phyloP scores from a whole-genome alignment of 768 basidiomycete species.

The Pisolithus microcarpus region DNA sequence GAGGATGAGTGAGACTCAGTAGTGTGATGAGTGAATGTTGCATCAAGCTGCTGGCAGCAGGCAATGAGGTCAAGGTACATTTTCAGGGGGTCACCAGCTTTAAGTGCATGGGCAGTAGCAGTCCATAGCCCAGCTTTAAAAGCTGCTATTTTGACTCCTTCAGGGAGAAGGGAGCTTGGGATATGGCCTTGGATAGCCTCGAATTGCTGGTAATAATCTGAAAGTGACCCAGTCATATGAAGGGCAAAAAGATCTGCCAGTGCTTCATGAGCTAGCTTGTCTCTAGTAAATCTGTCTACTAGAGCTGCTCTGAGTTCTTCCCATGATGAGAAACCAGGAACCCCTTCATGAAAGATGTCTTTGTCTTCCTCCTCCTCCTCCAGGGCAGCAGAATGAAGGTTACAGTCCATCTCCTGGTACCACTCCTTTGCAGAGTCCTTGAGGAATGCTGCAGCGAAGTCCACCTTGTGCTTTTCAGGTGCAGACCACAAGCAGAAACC shows the following conservation, averaged over 20 bases:
- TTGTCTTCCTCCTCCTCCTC: neutral
- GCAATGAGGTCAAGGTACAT: neutral
- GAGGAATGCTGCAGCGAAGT: neutral
- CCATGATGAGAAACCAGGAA: neutral
- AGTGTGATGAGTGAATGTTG: neutral
- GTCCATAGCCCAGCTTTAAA: neutral
- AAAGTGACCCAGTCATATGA: neutral
- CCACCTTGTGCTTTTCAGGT: neutral
- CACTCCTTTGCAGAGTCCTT: neutral
- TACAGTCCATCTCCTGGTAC: neutral
- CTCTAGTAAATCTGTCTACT: neutral
- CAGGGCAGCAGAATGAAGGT: neutral
- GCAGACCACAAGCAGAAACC: neutral
- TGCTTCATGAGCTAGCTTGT: neutral
- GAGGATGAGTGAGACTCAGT: neutral
- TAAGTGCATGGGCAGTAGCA: neutral
- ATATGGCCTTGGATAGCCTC: neutral
- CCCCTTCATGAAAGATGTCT: neutral
- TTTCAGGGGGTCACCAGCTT: neutral
- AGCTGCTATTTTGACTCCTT: neutral
- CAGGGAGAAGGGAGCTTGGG: neutral
- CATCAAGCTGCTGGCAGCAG: neutral
- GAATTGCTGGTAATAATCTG: neutral
- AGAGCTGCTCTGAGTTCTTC: neutral
- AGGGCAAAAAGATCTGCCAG: neutral